Conservation (phyloP, 495 filamentous ascomycete species). For the Lepidopterella palustris region DNA sequence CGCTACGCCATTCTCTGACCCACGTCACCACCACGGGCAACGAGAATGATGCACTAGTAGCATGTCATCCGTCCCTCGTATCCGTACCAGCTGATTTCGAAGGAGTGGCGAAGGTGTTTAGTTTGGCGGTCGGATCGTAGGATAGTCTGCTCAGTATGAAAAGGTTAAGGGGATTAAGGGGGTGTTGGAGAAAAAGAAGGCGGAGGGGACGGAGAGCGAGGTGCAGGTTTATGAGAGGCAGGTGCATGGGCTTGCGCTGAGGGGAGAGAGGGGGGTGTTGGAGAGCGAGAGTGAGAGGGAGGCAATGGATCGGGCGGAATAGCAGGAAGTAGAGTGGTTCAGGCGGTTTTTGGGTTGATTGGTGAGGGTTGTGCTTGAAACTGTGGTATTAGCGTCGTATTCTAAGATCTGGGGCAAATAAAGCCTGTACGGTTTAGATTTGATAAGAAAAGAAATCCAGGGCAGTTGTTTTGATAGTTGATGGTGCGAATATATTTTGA, state of each 20-base stretch:
- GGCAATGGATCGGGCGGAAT: slow-evolving; percentile 41
- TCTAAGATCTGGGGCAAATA: too few relatives aligned
- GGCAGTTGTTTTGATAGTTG: too few relatives aligned
- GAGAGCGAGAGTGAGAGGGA: slow-evolving; percentile 42
- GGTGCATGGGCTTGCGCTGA: slow-evolving; percentile 41
- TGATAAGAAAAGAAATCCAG: too few relatives aligned
- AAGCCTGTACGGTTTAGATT: too few relatives aligned
- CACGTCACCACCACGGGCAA: slow-evolving; percentile 12
- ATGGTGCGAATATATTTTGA: too few relatives aligned
- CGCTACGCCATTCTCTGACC: slow-evolving; percentile 30
- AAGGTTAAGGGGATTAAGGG: slow-evolving; percentile 29
- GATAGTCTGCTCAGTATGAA: slow-evolving; percentile 29
- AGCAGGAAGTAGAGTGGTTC: slow-evolving; percentile 43
- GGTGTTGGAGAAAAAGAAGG: slow-evolving; percentile 34
- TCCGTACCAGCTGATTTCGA: slow-evolving; percentile 32
- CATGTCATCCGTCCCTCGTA: slow-evolving; percentile 32
- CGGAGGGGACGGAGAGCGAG: slow-evolving; percentile 1
- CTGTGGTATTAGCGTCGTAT: too few relatives aligned
- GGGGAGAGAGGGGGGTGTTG: slow-evolving; percentile 42
- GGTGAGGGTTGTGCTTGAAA: too few relatives aligned
- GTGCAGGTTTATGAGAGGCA: slow-evolving; percentile 39
- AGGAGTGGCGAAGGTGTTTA: slow-evolving; percentile 23
- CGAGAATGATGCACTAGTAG: slow-evolving; percentile 28
- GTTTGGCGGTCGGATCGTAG: slow-evolving; percentile 28
- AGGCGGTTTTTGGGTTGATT: too few relatives aligned